Evolutionary conservation across 2,329 filamentous ascomycete genomes (phyloP).

Genomic region (Colletotrichum plurivorum): DNA sequence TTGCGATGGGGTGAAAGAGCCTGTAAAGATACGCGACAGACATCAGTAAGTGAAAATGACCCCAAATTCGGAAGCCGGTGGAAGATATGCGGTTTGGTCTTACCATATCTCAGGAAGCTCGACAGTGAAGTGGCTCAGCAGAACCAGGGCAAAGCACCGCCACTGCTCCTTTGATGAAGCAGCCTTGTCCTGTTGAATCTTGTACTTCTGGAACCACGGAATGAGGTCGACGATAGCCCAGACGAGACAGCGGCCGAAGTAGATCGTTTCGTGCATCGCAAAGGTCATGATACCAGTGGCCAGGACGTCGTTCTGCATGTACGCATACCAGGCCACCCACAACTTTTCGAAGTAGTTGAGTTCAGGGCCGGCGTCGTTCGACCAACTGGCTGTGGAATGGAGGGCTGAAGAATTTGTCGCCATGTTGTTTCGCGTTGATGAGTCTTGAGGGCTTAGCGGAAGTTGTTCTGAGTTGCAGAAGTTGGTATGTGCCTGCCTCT

Average conservation of each 20-base stretch:
- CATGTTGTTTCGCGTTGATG: not conserved
- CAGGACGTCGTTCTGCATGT: slow-evolving; percentile 96
- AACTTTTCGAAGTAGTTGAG: slow-evolving; percentile 89
- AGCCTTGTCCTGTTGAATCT: slow-evolving; percentile 90
- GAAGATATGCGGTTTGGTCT: not conserved
- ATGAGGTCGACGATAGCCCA: slow-evolving; percentile 94
- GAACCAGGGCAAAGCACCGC: slow-evolving; percentile 91
- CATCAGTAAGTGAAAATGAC: not conserved
- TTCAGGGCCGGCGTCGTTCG: slow-evolving; percentile 71
- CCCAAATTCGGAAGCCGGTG: not conserved
- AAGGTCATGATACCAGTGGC: slow-evolving; percentile 99
- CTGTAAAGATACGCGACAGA: slow-evolving; percentile 50
- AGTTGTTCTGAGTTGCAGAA: no score
- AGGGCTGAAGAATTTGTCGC: not conserved
- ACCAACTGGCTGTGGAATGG: not conserved
- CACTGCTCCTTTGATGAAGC: slow-evolving; percentile 93
- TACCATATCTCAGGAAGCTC: slow-evolving; percentile 94
- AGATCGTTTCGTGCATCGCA: slow-evolving; percentile 91
- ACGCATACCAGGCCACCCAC: slow-evolving; percentile 97
- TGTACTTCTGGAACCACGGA: slow-evolving; percentile 90
- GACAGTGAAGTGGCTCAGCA: slow-evolving; percentile 96
- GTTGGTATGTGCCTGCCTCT: no score
- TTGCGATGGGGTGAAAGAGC: slow-evolving; percentile 97
- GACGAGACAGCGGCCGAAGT: slow-evolving; percentile 91
- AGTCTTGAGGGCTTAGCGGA: no score